Conservation (phyloP, 352 stramenopile species). For the Globisporangium barbulae region DNA sequence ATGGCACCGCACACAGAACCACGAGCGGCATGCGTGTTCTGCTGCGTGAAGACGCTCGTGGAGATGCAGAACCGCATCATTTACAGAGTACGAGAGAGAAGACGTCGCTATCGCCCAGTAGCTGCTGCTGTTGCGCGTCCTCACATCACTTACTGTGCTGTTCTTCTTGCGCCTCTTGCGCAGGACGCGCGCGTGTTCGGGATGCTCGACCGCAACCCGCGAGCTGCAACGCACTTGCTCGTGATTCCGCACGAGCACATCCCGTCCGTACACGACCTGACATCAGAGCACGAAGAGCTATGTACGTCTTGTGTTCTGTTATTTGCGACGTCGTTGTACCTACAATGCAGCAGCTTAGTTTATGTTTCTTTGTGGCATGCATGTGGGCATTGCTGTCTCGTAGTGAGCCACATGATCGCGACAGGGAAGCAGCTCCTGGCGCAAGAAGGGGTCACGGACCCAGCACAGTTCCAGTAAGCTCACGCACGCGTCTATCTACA, state of each 20-base stretch:
- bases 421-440: conserved; percentile 50
- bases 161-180: not conserved
- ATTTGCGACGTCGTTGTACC: not conserved
- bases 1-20: not conserved
- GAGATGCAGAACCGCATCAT: conserved; percentile 43
- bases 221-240: conserved; percentile 50
- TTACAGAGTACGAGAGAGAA: conserved; percentile 35
- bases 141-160: not conserved
- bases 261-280: conserved; percentile 45
- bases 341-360: not conserved
- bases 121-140: not conserved
- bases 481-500: not conserved
- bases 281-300: conserved; percentile 31
- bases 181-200: conserved; percentile 61
- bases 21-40: conserved; percentile 45
- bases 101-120: not conserved
- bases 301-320: conserved; percentile 23
- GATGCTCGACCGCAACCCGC: conserved; percentile 58
- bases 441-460: conserved; percentile 34
- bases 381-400: not conserved
- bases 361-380: not conserved
- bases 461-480: conserved; percentile 28
- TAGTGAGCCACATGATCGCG: conserved; percentile 57
- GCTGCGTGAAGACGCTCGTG: conserved; percentile 44
- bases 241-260: conserved; percentile 69